Evolutionary conservation across 2,329 filamentous ascomycete species (phyloP).

Genomic region (Leptographium flavum): DNA sequence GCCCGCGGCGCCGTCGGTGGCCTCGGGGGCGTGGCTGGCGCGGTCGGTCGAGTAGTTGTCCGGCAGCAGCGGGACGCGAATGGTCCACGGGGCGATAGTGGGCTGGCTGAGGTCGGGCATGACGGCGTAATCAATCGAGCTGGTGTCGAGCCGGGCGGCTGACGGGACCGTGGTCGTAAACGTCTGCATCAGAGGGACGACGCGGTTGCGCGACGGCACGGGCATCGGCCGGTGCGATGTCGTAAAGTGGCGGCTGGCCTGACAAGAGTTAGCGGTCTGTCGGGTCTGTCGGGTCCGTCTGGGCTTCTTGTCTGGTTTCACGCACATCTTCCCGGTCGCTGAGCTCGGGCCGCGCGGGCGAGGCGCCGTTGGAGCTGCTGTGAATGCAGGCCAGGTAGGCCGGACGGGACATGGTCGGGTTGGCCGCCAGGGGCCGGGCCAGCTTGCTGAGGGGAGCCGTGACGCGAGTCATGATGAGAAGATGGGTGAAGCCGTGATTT

Average conservation of each 20-base stretch:
- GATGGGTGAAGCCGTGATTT: background rate
- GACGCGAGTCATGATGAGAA: conserved; percentile 30
- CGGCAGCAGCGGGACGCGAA: conserved; percentile 45
- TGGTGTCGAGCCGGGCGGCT: conserved; percentile 17
- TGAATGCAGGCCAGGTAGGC: conserved; percentile 16
- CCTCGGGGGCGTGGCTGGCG: conserved; percentile 28
- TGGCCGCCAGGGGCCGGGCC: conserved; percentile 28
- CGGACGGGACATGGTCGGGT: conserved; percentile 22
- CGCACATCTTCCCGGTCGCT: conserved; percentile 26
- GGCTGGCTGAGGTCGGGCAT: conserved; percentile 27
- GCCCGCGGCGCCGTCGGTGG: conserved; percentile 25
- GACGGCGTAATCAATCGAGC: conserved; percentile 36
- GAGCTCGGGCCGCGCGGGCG: conserved; percentile 29
- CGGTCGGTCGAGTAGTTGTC: conserved; percentile 39
- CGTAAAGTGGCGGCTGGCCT: conserved; percentile 23
- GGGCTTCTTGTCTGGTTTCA: too few relatives aligned
- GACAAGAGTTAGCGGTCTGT: conserved; percentile 1
- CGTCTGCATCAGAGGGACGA: conserved; percentile 48
- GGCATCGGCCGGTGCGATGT: conserved; percentile 34
- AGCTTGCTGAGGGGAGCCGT: conserved; percentile 35
- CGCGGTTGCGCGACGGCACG: conserved; percentile 24
- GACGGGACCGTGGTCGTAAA: conserved; percentile 37
- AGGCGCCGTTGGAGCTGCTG: conserved; percentile 22
- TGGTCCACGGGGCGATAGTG: conserved; percentile 19
- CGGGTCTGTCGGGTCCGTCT: too few relatives aligned